Conservation (phyloP, 805 yeast species). For the Cyberlindnera misumaiensis region DNA sequence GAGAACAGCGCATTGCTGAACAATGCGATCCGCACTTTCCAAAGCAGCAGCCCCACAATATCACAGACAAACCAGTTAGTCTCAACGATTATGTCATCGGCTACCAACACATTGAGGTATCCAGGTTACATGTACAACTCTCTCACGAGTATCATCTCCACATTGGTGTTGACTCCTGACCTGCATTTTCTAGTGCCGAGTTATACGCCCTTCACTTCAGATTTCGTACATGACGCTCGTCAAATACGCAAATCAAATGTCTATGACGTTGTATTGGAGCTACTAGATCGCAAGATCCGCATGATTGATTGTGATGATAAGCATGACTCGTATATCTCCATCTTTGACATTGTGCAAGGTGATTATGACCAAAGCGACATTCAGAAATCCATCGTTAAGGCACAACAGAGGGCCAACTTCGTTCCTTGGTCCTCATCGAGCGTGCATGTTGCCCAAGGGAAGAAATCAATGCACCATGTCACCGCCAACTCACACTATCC, state of each 20-base stretch:
- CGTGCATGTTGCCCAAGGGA: slow-evolving; percentile 71
- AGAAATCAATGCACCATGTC: slow-evolving; percentile 51
- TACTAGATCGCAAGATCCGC: slow-evolving; percentile 69
- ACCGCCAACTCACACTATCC: slow-evolving; percentile 38
- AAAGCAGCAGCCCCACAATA: slow-evolving; percentile 56
- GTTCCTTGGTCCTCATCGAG: slow-evolving; percentile 84
- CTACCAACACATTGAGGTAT: slow-evolving; percentile 82
- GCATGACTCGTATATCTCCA: slow-evolving; percentile 53
- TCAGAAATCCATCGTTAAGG: slow-evolving; percentile 56
- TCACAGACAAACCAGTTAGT: slow-evolving; percentile 80
- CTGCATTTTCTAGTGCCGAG: slow-evolving; percentile 69
- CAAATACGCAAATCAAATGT: slow-evolving; percentile 67
- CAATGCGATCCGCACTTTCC: slow-evolving; percentile 58
- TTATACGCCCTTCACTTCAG: slow-evolving; percentile 71
- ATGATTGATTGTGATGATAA: slow-evolving; percentile 50
- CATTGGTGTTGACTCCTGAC: slow-evolving; percentile 80
- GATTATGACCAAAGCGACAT: slow-evolving; percentile 60
- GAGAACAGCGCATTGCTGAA: slow-evolving; percentile 81
- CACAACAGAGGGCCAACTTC: slow-evolving; percentile 63
- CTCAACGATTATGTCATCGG: slow-evolving; percentile 74
- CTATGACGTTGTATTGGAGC: slow-evolving; percentile 77
- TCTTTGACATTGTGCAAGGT: slow-evolving; percentile 65
- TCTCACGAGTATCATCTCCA: slow-evolving; percentile 70
- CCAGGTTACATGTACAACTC: slow-evolving; percentile 91
- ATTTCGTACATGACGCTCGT: slow-evolving; percentile 52